Conservation (phyloP, 2,329 filamentous ascomycete genomes). For the Penicillium sp. region DNA sequence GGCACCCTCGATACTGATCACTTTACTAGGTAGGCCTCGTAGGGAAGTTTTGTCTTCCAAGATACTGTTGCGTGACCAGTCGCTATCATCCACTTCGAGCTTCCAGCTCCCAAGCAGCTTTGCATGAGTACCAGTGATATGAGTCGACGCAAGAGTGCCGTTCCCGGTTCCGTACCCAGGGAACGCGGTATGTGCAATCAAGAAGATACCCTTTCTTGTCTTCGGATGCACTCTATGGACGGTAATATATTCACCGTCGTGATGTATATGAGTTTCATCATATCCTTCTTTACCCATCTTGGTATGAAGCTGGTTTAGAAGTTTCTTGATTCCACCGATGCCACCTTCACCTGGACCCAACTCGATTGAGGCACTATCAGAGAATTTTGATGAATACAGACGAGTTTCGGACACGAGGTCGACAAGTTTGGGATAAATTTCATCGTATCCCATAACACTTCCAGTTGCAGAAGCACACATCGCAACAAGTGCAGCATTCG, state of each 20-base stretch:
- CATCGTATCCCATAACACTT: slow-evolving; percentile 97
- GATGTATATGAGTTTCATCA: slow-evolving; percentile 92
- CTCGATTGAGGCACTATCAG: slow-evolving; percentile 48
- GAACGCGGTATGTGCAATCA: slow-evolving; percentile 94
- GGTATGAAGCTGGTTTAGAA: slow-evolving; percentile 90
- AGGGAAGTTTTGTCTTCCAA: slow-evolving; percentile 67
- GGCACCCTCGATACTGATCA: slow-evolving; percentile 70
- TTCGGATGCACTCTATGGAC: slow-evolving; percentile 92
- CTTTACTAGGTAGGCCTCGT: slow-evolving; percentile 77
- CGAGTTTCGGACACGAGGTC: slow-evolving; percentile 88
- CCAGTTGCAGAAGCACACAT: slow-evolving; percentile 95
- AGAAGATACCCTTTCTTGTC: slow-evolving; percentile 87
- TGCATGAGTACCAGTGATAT: slow-evolving; percentile 77
- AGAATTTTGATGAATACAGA: slow-evolving; percentile 74
- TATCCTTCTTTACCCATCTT: slow-evolving; percentile 95
- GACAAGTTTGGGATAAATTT: slow-evolving; percentile 89
- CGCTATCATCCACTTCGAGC: slow-evolving; percentile 77
- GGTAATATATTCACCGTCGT: slow-evolving; percentile 93
- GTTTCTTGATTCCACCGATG: slow-evolving; percentile 84
- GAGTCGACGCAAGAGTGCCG: slow-evolving; percentile 72
- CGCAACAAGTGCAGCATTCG: slow-evolving; percentile 87
- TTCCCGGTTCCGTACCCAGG: slow-evolving; percentile 84
- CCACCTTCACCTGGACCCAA: slow-evolving; percentile 71
- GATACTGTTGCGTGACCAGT: slow-evolving; percentile 62
- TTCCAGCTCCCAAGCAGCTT: slow-evolving; percentile 87